Conservation (phyloP, 345 rosid genomes). For the Boechera divaricarpa region DNA sequence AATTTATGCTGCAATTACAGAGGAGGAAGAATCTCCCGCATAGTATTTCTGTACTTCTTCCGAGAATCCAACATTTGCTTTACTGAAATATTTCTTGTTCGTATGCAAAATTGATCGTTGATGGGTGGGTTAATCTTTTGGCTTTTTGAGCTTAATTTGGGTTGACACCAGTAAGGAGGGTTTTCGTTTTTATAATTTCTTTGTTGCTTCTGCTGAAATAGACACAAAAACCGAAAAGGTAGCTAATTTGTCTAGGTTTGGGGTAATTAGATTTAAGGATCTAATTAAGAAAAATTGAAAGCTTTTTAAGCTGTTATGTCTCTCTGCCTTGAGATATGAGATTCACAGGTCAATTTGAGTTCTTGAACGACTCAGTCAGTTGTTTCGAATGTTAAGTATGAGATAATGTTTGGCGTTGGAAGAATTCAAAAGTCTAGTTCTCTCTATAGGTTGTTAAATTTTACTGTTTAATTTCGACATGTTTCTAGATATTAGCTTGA, state of each 20-base stretch:
- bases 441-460: not conserved
- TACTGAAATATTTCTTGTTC: not conserved
- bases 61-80: not conserved
- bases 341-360: not conserved
- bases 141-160: conserved; percentile 12
- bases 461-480: not conserved
- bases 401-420: not conserved
- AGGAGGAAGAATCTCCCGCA: not conserved
- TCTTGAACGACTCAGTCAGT: too few species aligned
- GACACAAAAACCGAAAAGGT: not conserved
- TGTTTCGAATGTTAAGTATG: not conserved
- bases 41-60: too few species aligned
- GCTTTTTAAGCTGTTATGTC: conserved; percentile 2
- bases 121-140: conserved; percentile 1
- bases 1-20: not conserved
- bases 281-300: not conserved
- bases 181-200: not conserved
- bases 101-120: not conserved
- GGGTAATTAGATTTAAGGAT: conserved; percentile 3
- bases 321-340: conserved; percentile 21
- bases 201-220: not conserved
- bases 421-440: not conserved
- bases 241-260: not conserved
- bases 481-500: not conserved
- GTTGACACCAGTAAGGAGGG: not conserved